Conservation (phyloP, 2,329 filamentous ascomycete genomes). For the Xylaria sp. region DNA sequence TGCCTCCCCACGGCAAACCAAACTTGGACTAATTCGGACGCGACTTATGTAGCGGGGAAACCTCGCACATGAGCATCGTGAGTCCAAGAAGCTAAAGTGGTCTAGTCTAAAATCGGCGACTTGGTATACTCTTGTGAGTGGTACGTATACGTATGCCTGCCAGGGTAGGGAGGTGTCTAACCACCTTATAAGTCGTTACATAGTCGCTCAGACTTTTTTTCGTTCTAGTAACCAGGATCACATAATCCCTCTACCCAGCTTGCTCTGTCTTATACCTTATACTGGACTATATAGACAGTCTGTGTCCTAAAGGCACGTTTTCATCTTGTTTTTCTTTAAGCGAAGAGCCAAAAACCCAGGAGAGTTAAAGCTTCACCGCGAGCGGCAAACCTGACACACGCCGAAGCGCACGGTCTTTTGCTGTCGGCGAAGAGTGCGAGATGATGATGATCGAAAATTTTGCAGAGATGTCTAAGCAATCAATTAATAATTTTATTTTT, state of each 20-base stretch:
- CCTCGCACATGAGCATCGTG: slow-evolving; percentile 14
- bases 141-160: slow-evolving; percentile 13
- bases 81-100: slow-evolving; percentile 12
- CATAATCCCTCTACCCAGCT: slow-evolving; percentile 14
- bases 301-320: not conserved
- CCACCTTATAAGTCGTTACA: slow-evolving; percentile 21
- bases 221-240: slow-evolving; percentile 12
- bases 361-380: slow-evolving; percentile 29
- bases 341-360: slow-evolving; percentile 7
- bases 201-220: slow-evolving; percentile 3
- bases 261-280: not conserved
- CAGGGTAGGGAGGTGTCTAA: slow-evolving; percentile 30
- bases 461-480: slow-evolving; percentile 12
- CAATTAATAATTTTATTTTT: slow-evolving; percentile 23
- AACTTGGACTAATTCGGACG: slow-evolving; percentile 17
- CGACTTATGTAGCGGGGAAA: slow-evolving; percentile 14
- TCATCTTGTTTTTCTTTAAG: not conserved
- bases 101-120: slow-evolving; percentile 8
- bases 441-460: slow-evolving; percentile 18
- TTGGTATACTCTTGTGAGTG: slow-evolving; percentile 6
- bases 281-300: not conserved
- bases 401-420: slow-evolving; percentile 17
- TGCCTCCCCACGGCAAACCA: slow-evolving; percentile 26
- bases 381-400: slow-evolving; percentile 16
- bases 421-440: slow-evolving; percentile 16